Evolutionary conservation across 1,284 basidiomycete genomes (phyloP).

Genomic region (Takashimella tepidaria): DNA sequence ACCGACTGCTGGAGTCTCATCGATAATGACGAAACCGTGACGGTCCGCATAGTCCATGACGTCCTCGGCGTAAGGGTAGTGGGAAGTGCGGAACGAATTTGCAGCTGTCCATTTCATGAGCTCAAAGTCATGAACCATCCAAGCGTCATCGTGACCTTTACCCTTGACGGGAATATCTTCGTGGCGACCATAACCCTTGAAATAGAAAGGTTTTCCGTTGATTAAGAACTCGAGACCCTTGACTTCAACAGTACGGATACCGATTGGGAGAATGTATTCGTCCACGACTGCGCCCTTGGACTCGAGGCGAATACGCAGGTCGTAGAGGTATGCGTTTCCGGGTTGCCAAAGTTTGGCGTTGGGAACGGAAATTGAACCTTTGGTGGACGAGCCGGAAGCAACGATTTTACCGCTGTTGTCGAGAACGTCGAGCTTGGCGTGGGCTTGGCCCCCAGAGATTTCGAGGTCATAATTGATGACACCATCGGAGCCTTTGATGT

Average conservation of each 20-base stretch:
- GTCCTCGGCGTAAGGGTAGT: slow-evolving; percentile 30
- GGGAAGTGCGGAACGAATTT: slow-evolving; percentile 29
- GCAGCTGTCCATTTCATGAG: slow-evolving; percentile 27
- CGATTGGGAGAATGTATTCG: slow-evolving; percentile 23
- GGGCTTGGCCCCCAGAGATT: slow-evolving; percentile 1
- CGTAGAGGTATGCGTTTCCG: slow-evolving; percentile 21
- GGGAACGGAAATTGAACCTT: slow-evolving; percentile 11
- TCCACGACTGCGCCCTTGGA: slow-evolving; percentile 8
- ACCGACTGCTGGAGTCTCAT: slow-evolving; percentile 27
- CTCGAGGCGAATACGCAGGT: slow-evolving; percentile 12
- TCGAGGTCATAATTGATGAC: slow-evolving; percentile 16
- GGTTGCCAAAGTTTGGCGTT: slow-evolving; percentile 25
- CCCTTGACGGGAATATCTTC: slow-evolving; percentile 28
- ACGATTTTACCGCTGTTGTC: slow-evolving; percentile 10
- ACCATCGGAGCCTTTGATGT: slow-evolving; percentile 13
- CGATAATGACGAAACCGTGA: slow-evolving; percentile 26
- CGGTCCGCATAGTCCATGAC: slow-evolving; percentile 25
- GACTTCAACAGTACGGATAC: slow-evolving; percentile 21
- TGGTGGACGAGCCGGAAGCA: slow-evolving; percentile 1
- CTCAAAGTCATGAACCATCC: slow-evolving; percentile 32
- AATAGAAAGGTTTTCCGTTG: slow-evolving; percentile 30
- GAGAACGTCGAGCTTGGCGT: slow-evolving; percentile 11
- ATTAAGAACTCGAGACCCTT: slow-evolving; percentile 20
- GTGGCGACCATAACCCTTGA: slow-evolving; percentile 23
- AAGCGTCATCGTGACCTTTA: slow-evolving; percentile 27